These are phyloP conservation scores for Kuraishia piskuri DNA, from an alignment of 805 yeast genomes.

Conservation along the genomic window DNA sequence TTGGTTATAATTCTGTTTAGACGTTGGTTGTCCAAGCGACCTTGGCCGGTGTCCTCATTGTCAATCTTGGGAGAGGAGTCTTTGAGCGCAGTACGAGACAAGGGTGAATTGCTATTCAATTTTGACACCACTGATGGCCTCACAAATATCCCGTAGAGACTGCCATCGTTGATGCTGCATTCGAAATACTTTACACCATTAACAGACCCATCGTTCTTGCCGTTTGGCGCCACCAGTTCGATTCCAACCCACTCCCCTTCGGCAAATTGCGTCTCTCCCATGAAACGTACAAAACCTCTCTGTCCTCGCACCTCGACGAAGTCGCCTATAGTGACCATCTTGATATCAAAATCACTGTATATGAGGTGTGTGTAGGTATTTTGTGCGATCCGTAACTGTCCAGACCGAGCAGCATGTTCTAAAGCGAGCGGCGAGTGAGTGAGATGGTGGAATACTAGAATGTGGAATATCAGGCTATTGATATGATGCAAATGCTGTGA, in stretches of 20 bases:
- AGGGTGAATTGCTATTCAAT: not conserved
- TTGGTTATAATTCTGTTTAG: constrained; percentile 26
- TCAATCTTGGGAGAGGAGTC: not conserved
- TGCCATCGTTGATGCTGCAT: constrained; percentile 19
- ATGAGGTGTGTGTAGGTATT: not conserved
- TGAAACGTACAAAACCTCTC: constrained; percentile 36
- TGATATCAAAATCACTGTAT: constrained; percentile 1
- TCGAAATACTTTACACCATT: constrained; percentile 34
- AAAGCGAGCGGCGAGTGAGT: too few relatives aligned
- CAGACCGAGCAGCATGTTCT: too few relatives aligned
- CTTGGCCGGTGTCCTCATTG: not conserved
- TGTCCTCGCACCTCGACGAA: constrained; percentile 28
- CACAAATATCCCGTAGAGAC: constrained; percentile 41
- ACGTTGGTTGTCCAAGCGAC: constrained; percentile 2
- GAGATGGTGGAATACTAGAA: too few relatives aligned
- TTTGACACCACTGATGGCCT: constrained; percentile 24
- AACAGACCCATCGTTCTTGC: constrained; percentile 43
- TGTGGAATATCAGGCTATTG: too few relatives aligned
- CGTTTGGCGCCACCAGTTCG: constrained; percentile 29
- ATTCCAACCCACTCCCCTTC: constrained; percentile 50
- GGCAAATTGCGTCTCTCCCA: constrained; percentile 51
- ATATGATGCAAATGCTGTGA: too few relatives aligned
- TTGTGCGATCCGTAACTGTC: too few relatives aligned
- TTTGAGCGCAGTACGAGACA: not conserved
- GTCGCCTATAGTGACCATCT: constrained; percentile 14